phyloP scores from a whole-genome alignment of 2,329 filamentous ascomycete species.

The Phyllosticta citriasiana region DNA sequence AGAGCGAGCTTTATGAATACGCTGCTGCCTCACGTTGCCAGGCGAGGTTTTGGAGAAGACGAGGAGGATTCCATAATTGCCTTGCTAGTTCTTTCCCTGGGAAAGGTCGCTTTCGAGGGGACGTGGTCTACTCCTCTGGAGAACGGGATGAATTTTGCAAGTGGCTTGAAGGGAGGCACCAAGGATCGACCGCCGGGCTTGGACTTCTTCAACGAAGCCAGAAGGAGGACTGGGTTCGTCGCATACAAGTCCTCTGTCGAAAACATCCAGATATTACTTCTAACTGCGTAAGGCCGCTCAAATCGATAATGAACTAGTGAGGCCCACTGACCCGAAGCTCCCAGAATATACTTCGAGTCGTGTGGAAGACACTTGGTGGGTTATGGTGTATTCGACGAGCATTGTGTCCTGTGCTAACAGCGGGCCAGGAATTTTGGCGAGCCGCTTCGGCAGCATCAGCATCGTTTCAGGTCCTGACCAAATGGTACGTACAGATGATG shows the following conservation, averaged over 20 bases:
- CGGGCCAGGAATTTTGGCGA: conserved; percentile 48
- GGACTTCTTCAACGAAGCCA: conserved; percentile 52
- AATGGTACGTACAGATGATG: conserved; percentile 34
- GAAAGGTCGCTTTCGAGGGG: conserved; percentile 47
- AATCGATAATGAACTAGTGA: neutral
- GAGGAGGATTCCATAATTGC: conserved; percentile 43
- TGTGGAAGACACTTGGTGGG: conserved; percentile 43
- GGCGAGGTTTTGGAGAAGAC: conserved; percentile 41
- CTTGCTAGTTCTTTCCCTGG: conserved; percentile 49
- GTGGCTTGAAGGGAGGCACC: conserved; percentile 45
- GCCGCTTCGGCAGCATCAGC: conserved; percentile 46
- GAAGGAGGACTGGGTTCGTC: conserved; percentile 49
- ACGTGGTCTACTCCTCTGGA: conserved; percentile 38
- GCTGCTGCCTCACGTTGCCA: conserved; percentile 25
- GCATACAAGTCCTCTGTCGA: conserved; percentile 47
- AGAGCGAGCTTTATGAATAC: conserved; percentile 3
- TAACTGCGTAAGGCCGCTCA: conserved; percentile 40
- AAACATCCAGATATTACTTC: conserved; percentile 48
- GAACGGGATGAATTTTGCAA: conserved; percentile 28
- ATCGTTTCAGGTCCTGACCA: conserved; percentile 47
- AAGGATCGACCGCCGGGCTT: conserved; percentile 45
- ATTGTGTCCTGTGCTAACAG: neutral
- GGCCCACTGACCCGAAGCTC: neutral
- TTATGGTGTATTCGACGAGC: neutral
- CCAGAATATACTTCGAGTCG: conserved; percentile 40